Percentiles rank a stretch among this genome's conserved stretches.
Evolutionary conservation across 805 yeast genomes (phyloP).

Genomic region (Myxozyma nipponensis): DNA sequence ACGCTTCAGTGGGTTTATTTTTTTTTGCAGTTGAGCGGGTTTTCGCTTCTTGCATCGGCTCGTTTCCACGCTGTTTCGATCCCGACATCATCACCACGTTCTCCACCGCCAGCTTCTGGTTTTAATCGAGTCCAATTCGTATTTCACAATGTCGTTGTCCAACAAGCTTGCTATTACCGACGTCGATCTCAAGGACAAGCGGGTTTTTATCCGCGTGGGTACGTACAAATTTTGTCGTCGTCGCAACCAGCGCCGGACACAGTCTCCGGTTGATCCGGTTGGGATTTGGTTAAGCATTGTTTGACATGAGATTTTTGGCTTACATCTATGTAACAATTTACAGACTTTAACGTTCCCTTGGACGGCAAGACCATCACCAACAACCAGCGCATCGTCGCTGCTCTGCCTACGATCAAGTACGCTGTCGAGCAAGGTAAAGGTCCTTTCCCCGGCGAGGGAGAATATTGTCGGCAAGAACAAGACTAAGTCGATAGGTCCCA

Average conservation of each 20-base stretch:
- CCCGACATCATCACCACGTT: background rate
- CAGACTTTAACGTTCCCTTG: constrained; percentile 51
- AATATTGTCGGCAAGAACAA: background rate
- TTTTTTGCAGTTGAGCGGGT: no score
- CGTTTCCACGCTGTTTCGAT: no score
- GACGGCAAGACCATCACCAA: constrained; percentile 97
- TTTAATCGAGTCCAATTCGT: background rate
- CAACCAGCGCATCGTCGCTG: constrained; percentile 99
- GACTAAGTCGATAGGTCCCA: constrained; percentile 72
- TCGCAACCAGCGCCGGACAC: no score
- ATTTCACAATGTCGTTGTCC: constrained; percentile 73
- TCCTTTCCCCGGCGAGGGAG: no score
- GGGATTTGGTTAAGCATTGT: no score
- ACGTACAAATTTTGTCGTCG: no score
- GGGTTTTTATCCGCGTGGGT: constrained; percentile 98
- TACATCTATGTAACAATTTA: background rate
- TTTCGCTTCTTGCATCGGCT: no score
- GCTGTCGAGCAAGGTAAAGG: constrained; percentile 64
- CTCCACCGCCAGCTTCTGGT: background rate
- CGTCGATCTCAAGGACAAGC: constrained; percentile 77
- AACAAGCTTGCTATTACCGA: constrained; percentile 92
- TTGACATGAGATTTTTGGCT: background rate
- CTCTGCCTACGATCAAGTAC: constrained; percentile 95
- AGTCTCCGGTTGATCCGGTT: no score
- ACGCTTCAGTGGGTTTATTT: no score